phyloP scores from a whole-genome alignment of 306 rosid species.

The Sechiopsis laciniata region DNA sequence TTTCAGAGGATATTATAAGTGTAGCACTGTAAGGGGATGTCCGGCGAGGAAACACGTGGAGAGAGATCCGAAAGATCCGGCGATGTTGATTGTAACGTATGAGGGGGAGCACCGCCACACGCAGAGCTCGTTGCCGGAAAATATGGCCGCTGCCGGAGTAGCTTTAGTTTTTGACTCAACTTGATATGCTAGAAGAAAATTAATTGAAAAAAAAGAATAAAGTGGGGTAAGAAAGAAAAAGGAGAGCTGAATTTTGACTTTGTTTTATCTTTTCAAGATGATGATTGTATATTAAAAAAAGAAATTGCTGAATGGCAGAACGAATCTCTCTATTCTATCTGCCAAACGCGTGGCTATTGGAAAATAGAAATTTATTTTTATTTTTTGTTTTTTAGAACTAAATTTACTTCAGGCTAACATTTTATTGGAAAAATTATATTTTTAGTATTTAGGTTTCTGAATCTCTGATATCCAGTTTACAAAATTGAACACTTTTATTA shows the following conservation, averaged over 20 bases:
- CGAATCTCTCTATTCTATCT: neutral
- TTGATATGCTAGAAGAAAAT: conserved; percentile 16
- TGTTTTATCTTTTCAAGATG: neutral
- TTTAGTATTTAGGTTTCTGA: no score
- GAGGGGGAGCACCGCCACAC: conserved; percentile 82
- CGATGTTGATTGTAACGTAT: conserved; percentile 81
- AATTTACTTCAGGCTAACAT: no score
- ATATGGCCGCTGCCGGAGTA: conserved; percentile 26
- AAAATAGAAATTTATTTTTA: no score
- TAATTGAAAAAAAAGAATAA: neutral
- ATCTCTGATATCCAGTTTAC: no score
- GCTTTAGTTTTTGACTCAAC: conserved; percentile 53
- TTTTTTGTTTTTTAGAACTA: no score
- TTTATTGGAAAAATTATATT: no score
- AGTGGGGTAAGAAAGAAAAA: no score
- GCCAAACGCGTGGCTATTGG: neutral
- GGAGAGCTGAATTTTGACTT: conserved; percentile 10
- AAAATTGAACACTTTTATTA: no score
- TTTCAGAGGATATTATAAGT: conserved; percentile 72
- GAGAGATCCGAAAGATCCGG: conserved; percentile 65
- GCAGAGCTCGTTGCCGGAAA: conserved; percentile 51
- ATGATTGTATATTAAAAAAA: neutral
- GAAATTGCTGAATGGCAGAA: neutral
- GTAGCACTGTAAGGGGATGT: conserved; percentile 69
- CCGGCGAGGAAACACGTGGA: conserved; percentile 97